Conservation (phyloP, 306 rosid species). For the Ochetophila trinervis region DNA sequence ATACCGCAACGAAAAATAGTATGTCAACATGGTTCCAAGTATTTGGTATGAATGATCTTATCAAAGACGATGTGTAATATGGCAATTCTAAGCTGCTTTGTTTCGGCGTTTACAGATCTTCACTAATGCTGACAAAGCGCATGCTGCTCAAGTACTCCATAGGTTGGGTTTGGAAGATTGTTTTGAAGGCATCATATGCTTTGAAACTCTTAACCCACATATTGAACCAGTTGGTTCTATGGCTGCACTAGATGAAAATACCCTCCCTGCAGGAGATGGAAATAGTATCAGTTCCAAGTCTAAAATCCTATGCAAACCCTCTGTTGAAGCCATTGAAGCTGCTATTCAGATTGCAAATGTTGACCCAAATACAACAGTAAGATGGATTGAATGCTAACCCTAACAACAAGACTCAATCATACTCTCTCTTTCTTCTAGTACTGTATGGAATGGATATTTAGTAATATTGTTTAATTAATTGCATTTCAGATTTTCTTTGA, state of each 20-base stretch:
- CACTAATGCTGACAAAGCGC: conserved; percentile 76
- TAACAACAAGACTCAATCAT: not conserved
- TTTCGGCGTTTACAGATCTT: conserved; percentile 52
- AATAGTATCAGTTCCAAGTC: conserved; percentile 21
- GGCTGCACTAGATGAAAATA: conserved; percentile 9
- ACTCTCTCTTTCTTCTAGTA: not conserved
- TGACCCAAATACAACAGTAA: conserved; percentile 64
- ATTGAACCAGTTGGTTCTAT: conserved; percentile 19
- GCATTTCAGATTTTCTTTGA: conserved; percentile 70
- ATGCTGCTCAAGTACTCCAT: conserved; percentile 59
- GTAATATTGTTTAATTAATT: conserved; percentile 11
- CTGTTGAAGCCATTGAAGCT: conserved; percentile 60
- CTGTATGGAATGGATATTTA: not conserved
- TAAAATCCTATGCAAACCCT: conserved; percentile 70
- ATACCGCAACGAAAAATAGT: conserved; percentile 89
- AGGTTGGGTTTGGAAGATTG: conserved; percentile 76
- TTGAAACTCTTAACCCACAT: conserved; percentile 78
- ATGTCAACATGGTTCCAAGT: conserved; percentile 19
- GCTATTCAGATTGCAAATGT: conserved; percentile 58
- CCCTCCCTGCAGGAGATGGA: not conserved
- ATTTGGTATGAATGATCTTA: not conserved
- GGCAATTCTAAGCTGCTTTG: conserved; percentile 3
- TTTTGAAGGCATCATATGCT: conserved; percentile 77
- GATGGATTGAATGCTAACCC: conserved; percentile 17
- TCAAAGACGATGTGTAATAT: not conserved